Evolutionary conservation across 495 filamentous ascomycete species (phyloP).

Genomic region (Penicillium coprophilum): DNA sequence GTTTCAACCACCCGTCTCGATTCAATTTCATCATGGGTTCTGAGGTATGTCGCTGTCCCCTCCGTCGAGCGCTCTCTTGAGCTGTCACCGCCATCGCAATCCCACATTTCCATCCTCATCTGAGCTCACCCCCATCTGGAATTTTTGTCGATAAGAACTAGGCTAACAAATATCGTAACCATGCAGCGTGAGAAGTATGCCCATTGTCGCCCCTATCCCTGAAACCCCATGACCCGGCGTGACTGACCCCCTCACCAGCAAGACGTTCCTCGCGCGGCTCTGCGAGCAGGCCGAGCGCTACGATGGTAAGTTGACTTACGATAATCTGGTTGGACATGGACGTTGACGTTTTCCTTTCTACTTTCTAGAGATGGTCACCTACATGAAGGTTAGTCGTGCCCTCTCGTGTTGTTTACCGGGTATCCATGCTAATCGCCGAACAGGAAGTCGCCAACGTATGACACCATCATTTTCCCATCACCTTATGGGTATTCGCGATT

Average conservation of each 20-base stretch:
- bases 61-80: slow-evolving; percentile 41
- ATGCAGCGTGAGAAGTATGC: slow-evolving; percentile 79
- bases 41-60: slow-evolving; percentile 48
- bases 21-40: slow-evolving; percentile 42
- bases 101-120: slow-evolving; percentile 27
- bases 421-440: slow-evolving; percentile 39
- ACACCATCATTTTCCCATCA: slow-evolving; percentile 11
- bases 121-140: slow-evolving; percentile 20
- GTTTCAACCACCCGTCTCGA: slow-evolving; percentile 12
- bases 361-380: slow-evolving; percentile 89
- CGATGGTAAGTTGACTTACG: slow-evolving; percentile 68
- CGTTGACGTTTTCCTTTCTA: slow-evolving; percentile 26
- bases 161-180: slow-evolving; percentile 30
- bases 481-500: slow-evolving; percentile 18
- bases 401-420: slow-evolving; percentile 15
- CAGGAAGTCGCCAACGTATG: slow-evolving; percentile 96
- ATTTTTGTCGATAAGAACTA: slow-evolving; percentile 13
- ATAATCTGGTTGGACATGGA: slow-evolving; percentile 1
- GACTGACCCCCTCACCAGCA: slow-evolving; percentile 64
- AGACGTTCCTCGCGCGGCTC: slow-evolving; percentile 99
- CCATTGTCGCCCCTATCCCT: slow-evolving; percentile 19
- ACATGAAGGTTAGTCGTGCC: slow-evolving; percentile 82
- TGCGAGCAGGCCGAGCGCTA: slow-evolving; percentile 99
- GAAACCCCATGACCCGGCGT: slow-evolving; percentile 17
- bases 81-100: slow-evolving; percentile 35